These are phyloP conservation scores for Prunus salicina DNA, from an alignment of 306 rosid genomes.

Conservation along the genomic window DNA sequence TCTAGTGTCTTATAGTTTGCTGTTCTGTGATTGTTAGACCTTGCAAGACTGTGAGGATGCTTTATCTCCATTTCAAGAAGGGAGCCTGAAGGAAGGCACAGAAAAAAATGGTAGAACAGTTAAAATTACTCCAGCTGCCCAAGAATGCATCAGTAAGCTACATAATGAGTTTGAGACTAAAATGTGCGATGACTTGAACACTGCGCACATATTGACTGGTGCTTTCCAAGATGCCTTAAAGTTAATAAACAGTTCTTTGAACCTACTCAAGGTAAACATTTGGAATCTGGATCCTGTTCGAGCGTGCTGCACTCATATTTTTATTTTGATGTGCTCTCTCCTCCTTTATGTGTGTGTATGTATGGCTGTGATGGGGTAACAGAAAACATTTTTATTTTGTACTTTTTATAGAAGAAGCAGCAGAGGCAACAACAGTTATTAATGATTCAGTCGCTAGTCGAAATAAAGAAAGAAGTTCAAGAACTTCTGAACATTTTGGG, in stretches of 20 bases:
- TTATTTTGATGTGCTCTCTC: background rate
- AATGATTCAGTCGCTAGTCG: slow-evolving; percentile 56
- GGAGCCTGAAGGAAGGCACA: slow-evolving; percentile 23
- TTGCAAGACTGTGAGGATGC: slow-evolving; percentile 77
- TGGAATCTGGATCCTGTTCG: slow-evolving; percentile 5
- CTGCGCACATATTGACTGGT: slow-evolving; percentile 79
- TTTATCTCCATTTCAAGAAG: slow-evolving; percentile 58
- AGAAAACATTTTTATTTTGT: slow-evolving; percentile 11
- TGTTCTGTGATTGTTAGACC: slow-evolving; percentile 56
- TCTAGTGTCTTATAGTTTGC: slow-evolving; percentile 1
- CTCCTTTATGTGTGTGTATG: background rate
- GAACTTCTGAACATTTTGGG: slow-evolving; percentile 59
- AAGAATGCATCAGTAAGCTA: slow-evolving; percentile 59
- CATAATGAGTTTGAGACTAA: slow-evolving; percentile 64
- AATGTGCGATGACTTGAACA: slow-evolving; percentile 92
- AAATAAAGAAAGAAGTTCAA: slow-evolving; percentile 55
- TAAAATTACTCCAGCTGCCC: slow-evolving; percentile 51
- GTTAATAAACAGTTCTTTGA: slow-evolving; percentile 63
- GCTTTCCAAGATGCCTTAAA: slow-evolving; percentile 84
- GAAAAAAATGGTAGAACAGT: slow-evolving; percentile 45
- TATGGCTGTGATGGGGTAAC: slow-evolving; percentile 1
- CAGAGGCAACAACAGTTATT: slow-evolving; percentile 53
- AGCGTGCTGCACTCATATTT: background rate
- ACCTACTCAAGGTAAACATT: slow-evolving; percentile 60
- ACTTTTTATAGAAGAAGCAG: slow-evolving; percentile 60